Evolutionary conservation across 345 rosid species (phyloP).

Genomic region (Moringa oleifera): DNA sequence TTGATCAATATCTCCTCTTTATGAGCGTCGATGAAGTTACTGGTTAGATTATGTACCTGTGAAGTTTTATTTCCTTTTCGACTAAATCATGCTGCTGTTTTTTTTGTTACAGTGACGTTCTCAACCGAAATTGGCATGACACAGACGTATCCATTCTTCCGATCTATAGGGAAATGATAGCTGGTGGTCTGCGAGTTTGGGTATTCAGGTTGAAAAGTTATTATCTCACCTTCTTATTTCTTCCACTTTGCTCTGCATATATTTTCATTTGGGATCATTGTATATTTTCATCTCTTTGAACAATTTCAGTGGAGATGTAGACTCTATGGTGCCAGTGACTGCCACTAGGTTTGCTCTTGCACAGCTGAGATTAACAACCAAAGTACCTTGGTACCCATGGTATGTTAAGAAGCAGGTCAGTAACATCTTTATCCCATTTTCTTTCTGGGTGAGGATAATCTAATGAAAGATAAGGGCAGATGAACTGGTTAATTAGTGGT

Average conservation of each 20-base stretch:
- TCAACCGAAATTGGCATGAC: slow-evolving; percentile 93
- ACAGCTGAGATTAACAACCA: slow-evolving; percentile 59
- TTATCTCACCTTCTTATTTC: too few relatives aligned
- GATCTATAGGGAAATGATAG: slow-evolving; percentile 77
- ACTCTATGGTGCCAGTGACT: slow-evolving; percentile 97
- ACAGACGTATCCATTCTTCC: slow-evolving; percentile 78
- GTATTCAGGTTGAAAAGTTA: slow-evolving; percentile 99
- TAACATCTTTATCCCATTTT: not conserved
- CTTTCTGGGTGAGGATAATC: not conserved
- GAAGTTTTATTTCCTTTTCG: too few relatives aligned
- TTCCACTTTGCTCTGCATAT: not conserved
- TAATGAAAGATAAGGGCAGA: too few relatives aligned
- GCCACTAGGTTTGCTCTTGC: slow-evolving; percentile 89
- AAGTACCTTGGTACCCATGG: slow-evolving; percentile 96
- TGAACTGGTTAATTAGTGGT: too few relatives aligned
- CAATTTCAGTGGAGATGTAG: slow-evolving; percentile 76
- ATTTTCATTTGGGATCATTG: not conserved
- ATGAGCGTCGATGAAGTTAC: too few relatives aligned
- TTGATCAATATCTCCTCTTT: too few relatives aligned
- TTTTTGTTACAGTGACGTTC: slow-evolving; percentile 51
- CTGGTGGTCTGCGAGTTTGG: slow-evolving; percentile 78
- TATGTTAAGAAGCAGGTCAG: slow-evolving; percentile 88
- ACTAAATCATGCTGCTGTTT: not conserved
- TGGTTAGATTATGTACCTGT: too few relatives aligned
- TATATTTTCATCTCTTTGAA: not conserved